Evolutionary conservation across 2,329 filamentous ascomycete genomes (phyloP).

Genomic region (Ophiostoma ulmi): DNA sequence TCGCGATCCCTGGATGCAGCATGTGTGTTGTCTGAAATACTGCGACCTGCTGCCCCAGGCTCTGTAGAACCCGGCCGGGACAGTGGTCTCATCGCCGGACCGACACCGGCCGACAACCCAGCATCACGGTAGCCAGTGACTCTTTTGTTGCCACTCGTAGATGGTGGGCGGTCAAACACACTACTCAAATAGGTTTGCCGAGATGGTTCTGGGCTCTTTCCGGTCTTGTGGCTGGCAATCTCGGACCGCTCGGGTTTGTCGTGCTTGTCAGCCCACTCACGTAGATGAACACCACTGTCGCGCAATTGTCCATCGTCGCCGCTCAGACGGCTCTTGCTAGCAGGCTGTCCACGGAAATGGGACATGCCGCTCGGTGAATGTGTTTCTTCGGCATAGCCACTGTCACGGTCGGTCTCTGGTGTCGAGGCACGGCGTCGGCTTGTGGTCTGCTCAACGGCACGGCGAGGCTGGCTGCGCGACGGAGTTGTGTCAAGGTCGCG

Average conservation of each 20-base stretch:
- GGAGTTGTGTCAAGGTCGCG: conserved; percentile 23
- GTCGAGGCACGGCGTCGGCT: background rate
- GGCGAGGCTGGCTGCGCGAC: conserved; percentile 16
- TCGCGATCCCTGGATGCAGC: conserved; percentile 12
- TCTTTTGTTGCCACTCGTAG: conserved; percentile 16
- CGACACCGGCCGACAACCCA: conserved; percentile 25
- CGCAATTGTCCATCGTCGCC: conserved; percentile 35
- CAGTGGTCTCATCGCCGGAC: conserved; percentile 14
- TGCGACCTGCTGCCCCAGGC: conserved; percentile 14
- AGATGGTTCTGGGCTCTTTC: background rate
- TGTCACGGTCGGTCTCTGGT: conserved; percentile 42
- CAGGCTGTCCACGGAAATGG: conserved; percentile 1
- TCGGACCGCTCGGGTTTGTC: background rate
- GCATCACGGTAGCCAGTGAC: conserved; percentile 30
- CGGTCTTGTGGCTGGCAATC: background rate
- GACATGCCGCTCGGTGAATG: conserved; percentile 23
- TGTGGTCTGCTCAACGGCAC: background rate
- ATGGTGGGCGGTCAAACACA: background rate
- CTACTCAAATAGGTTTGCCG: background rate
- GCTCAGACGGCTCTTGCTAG: conserved; percentile 5
- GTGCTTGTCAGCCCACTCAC: conserved; percentile 37
- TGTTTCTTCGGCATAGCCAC: conserved; percentile 42
- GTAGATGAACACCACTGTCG: conserved; percentile 55
- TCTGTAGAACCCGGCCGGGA: conserved; percentile 6
- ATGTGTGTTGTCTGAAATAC: conserved; percentile 25